A percentile compares a stretch with the other conserved stretches of the same genome.
These are phyloP conservation scores for Phytophthora foliorum DNA, from an alignment of 352 stramenopile species.

Conservation along the genomic window DNA sequence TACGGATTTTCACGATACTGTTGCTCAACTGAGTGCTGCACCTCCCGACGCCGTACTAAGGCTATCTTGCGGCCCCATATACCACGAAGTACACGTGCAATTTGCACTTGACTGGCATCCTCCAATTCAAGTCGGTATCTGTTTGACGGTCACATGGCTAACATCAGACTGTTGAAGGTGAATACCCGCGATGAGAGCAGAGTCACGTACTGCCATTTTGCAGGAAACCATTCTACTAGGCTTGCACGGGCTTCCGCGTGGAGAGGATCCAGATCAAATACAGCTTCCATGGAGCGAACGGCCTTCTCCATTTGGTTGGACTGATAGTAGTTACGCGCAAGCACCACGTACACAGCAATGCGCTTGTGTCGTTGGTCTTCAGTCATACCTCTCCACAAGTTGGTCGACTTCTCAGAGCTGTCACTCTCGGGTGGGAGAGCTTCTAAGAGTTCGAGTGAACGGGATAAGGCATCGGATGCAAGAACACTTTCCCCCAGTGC, in stretches of 20 bases:
- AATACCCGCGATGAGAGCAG: neutral
- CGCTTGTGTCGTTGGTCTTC: slow-evolving; percentile 35
- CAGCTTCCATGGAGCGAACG: slow-evolving; percentile 74
- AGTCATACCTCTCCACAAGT: slow-evolving; percentile 26
- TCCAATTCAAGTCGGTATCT: slow-evolving; percentile 74
- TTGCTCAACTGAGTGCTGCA: slow-evolving; percentile 34
- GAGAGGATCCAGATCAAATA: slow-evolving; percentile 67
- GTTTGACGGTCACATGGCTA: slow-evolving; percentile 1
- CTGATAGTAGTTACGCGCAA: slow-evolving; percentile 73
- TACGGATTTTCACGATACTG: slow-evolving; percentile 54
- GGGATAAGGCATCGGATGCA: slow-evolving; percentile 59
- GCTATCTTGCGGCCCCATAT: slow-evolving; percentile 60
- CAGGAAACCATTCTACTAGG: slow-evolving; percentile 70
- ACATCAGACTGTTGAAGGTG: slow-evolving; percentile 10
- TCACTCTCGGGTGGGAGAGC: neutral
- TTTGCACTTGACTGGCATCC: slow-evolving; percentile 73
- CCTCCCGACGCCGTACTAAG: slow-evolving; percentile 18
- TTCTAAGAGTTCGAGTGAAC: slow-evolving; percentile 60
- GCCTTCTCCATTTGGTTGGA: slow-evolving; percentile 84
- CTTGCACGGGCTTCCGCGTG: slow-evolving; percentile 63
- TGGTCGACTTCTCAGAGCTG: slow-evolving; percentile 3
- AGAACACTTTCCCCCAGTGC: slow-evolving; percentile 52
- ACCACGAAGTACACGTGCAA: slow-evolving; percentile 67
- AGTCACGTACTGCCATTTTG: slow-evolving; percentile 71
- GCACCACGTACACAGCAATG: slow-evolving; percentile 61